Evolutionary conservation across 129 eudicot genomes (phyloP).

Genomic region (Sambucus nigra): DNA sequence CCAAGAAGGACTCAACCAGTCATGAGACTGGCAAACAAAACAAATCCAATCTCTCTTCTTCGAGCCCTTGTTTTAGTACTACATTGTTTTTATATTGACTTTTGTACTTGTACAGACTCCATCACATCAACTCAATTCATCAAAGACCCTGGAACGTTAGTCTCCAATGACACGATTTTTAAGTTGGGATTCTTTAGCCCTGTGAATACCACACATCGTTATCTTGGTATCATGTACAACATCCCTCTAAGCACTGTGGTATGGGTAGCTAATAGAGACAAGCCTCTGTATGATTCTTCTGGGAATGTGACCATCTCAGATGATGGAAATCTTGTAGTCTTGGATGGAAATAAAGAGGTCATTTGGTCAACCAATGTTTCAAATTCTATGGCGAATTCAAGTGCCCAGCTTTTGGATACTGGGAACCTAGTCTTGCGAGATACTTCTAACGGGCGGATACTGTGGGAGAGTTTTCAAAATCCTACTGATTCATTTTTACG

Average conservation of each 20-base stretch:
- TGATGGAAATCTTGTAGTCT: conserved; percentile 26
- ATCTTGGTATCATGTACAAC: conserved; percentile 27
- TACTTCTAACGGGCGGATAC: conserved; percentile 1
- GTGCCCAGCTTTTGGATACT: conserved; percentile 25
- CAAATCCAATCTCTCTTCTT: not conserved
- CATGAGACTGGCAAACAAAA: not conserved
- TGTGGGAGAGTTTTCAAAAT: conserved; percentile 22
- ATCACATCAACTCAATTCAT: conserved; percentile 11
- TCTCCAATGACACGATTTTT: conserved; percentile 18
- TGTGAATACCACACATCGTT: conserved; percentile 18
- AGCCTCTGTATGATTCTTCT: conserved; percentile 22
- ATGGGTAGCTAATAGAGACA: conserved; percentile 42
- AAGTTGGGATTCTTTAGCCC: conserved; percentile 34
- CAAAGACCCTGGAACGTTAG: conserved; percentile 16
- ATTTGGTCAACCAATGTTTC: conserved; percentile 38
- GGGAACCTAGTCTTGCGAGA: conserved; percentile 23
- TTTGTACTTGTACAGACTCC: conserved; percentile 10
- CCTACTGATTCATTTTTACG: conserved; percentile 15
- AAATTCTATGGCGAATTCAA: conserved; percentile 5
- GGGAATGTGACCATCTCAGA: conserved; percentile 24
- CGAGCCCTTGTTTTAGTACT: not conserved
- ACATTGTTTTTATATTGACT: not conserved
- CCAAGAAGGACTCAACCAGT: no score
- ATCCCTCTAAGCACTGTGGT: conserved; percentile 13
- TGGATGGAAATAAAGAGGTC: conserved; percentile 13